phyloP scores from a whole-genome alignment of 1,139 yeast genomes.

The Saccharomyces uvarum region DNA sequence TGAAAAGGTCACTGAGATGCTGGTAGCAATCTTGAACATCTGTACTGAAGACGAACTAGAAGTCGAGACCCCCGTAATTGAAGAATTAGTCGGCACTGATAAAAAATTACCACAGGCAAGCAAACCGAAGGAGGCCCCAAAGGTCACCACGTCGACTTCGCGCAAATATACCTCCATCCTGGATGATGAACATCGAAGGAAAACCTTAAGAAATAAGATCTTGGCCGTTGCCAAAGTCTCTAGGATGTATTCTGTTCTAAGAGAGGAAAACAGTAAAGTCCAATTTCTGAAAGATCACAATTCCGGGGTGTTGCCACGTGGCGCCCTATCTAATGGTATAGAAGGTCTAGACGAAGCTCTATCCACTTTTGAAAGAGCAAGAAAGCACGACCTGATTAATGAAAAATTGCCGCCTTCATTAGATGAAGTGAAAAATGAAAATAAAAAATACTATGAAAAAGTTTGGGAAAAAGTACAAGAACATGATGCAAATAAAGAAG shows the following conservation, averaged over 20 bases:
- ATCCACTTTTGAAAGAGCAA: constrained; percentile 75
- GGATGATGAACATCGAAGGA: constrained; percentile 32
- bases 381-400: constrained; percentile 69
- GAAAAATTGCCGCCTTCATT: constrained; percentile 85
- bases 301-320: constrained; percentile 74
- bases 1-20: constrained; percentile 91
- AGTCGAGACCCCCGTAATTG: constrained; percentile 37
- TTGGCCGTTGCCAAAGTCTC: constrained; percentile 92
- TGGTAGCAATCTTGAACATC: constrained; percentile 80
- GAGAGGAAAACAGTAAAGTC: constrained; percentile 86
- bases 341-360: constrained; percentile 72
- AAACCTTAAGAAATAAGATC: constrained; percentile 77
- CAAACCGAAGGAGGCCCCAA: neutral
- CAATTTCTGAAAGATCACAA: constrained; percentile 67
- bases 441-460: constrained; percentile 38
- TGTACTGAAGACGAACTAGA: constrained; percentile 94
- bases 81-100: constrained; percentile 11
- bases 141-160: neutral
- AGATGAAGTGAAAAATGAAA: constrained; percentile 46
- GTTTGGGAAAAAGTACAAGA: constrained; percentile 7
- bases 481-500: constrained; percentile 1
- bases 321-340: constrained; percentile 74
- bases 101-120: neutral
- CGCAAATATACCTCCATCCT: constrained; percentile 15
- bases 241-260: constrained; percentile 81